A percentile compares a stretch with the other conserved stretches of the same genome.
phyloP scores from a whole-genome alignment of 2,329 filamentous ascomycete species.

The Colletotrichum siamense region DNA sequence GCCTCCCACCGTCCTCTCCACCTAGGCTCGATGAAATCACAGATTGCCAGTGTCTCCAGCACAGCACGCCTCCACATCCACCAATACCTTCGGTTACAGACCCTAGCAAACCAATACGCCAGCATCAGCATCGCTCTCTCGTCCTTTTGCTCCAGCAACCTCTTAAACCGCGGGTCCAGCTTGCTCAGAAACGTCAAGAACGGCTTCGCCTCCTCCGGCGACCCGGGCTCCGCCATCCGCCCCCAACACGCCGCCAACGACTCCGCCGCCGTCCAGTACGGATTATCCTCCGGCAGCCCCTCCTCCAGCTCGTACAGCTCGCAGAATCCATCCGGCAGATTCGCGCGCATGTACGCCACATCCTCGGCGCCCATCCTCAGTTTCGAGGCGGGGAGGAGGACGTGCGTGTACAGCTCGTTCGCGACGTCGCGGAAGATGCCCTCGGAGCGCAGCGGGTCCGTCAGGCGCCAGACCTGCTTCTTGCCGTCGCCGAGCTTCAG shows the following conservation, averaged over 20 bases:
- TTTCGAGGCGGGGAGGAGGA: constrained; percentile 11
- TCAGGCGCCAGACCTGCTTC: constrained; percentile 55
- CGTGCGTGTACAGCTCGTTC: background rate
- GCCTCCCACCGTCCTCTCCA: background rate
- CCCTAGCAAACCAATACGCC: constrained; percentile 61
- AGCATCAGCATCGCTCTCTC: constrained; percentile 58
- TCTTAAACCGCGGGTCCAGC: constrained; percentile 47
- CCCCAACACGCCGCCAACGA: background rate
- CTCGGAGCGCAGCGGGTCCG: constrained; percentile 51
- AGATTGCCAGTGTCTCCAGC: constrained; percentile 57
- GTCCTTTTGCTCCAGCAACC: constrained; percentile 55
- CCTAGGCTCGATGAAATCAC: constrained; percentile 34
- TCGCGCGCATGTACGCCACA: background rate
- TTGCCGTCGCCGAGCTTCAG: constrained; percentile 62
- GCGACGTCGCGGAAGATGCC: constrained; percentile 48
- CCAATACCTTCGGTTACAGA: constrained; percentile 47
- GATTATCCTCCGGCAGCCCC: constrained; percentile 28
- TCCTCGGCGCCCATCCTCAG: constrained; percentile 25
- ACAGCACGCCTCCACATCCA: constrained; percentile 51
- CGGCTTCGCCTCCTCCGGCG: constrained; percentile 33
- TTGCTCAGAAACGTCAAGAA: constrained; percentile 54
- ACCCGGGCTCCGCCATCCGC: background rate
- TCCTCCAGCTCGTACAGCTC: constrained; percentile 29
- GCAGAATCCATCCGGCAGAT: constrained; percentile 37
- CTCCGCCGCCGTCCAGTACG: constrained; percentile 36